Conservation (phyloP, 2,329 filamentous ascomycete genomes). For the Fusarium succisae region DNA sequence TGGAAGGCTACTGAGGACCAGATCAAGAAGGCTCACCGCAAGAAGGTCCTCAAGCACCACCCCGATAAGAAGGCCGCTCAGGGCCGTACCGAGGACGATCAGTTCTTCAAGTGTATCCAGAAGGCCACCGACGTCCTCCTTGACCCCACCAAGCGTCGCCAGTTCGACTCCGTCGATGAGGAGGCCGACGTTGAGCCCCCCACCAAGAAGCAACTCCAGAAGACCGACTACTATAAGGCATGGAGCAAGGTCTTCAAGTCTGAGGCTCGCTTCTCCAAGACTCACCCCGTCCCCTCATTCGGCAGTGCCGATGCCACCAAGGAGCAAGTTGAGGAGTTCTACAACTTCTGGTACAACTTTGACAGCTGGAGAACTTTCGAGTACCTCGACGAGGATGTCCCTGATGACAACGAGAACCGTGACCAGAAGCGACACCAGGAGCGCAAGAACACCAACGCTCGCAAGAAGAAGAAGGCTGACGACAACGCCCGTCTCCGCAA, state of each 20-base stretch:
- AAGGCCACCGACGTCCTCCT: constrained; percentile 94
- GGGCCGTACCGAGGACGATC: constrained; percentile 89
- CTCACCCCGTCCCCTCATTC: constrained; percentile 85
- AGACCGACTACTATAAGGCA: constrained; percentile 93
- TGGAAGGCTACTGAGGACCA: constrained; percentile 95
- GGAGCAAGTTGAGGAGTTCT: constrained; percentile 93
- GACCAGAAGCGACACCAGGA: constrained; percentile 99
- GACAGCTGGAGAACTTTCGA: constrained; percentile 98
- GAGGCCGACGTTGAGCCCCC: constrained; percentile 92
- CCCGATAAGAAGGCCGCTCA: constrained; percentile 98
- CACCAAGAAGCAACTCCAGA: constrained; percentile 86
- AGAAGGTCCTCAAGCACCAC: constrained; percentile 99
- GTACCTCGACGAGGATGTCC: constrained; percentile 98
- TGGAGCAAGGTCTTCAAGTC: constrained; percentile 92
- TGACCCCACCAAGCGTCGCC: constrained; percentile 90
- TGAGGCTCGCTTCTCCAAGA: constrained; percentile 92
- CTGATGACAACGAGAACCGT: constrained; percentile 98
- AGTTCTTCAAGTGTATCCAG: constrained; percentile 99
- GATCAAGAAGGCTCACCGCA: constrained; percentile 98
- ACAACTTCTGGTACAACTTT: constrained; percentile 99
- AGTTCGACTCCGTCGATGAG: constrained; percentile 97
- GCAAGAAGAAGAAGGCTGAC: constrained; percentile 99
- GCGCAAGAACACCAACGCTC: constrained; percentile 96
- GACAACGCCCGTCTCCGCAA: constrained; percentile 91
- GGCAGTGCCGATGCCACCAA: constrained; percentile 85